Evolutionary conservation across 1,284 basidiomycete species (phyloP).

Genomic region (Singerocomus rubriflavus): DNA sequence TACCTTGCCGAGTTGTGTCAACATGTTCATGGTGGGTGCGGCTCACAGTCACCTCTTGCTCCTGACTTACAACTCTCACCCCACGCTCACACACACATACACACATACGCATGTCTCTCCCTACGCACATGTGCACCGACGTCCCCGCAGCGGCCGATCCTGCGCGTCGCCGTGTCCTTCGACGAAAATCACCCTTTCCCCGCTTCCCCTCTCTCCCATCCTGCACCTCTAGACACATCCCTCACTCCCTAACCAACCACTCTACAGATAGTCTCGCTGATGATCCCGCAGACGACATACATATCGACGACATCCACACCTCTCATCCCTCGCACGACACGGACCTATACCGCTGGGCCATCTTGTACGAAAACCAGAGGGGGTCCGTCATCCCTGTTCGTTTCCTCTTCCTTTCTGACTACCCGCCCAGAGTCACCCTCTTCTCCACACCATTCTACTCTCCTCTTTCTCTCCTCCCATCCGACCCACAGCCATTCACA

Average conservation of each 20-base stretch:
- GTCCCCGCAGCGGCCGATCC: conserved; percentile 40
- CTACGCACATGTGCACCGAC: conserved; percentile 32
- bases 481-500: conserved; percentile 75
- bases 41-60: too few relatives aligned
- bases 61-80: too few relatives aligned
- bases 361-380: conserved; percentile 76
- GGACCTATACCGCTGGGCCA: conserved; percentile 69
- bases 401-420: conserved; percentile 7
- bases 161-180: conserved; percentile 43
- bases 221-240: neutral
- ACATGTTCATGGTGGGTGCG: conserved; percentile 12
- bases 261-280: too few relatives aligned
- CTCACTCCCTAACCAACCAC: neutral
- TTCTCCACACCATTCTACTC: conserved; percentile 76
- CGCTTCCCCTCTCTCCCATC: conserved; percentile 34
- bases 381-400: conserved; percentile 49
- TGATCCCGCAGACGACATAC: conserved; percentile 30
- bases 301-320: conserved; percentile 33
- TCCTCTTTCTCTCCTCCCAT: conserved; percentile 60
- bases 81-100: too few relatives aligned
- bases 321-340: conserved; percentile 34
- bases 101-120: conserved; percentile 19
- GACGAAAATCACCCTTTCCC: conserved; percentile 29
- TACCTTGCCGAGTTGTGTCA: conserved; percentile 13
- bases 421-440: conserved; percentile 54